These are phyloP conservation scores for Aspergillus taichungensis DNA, from an alignment of 495 filamentous ascomycete species.

Conservation along the genomic window DNA sequence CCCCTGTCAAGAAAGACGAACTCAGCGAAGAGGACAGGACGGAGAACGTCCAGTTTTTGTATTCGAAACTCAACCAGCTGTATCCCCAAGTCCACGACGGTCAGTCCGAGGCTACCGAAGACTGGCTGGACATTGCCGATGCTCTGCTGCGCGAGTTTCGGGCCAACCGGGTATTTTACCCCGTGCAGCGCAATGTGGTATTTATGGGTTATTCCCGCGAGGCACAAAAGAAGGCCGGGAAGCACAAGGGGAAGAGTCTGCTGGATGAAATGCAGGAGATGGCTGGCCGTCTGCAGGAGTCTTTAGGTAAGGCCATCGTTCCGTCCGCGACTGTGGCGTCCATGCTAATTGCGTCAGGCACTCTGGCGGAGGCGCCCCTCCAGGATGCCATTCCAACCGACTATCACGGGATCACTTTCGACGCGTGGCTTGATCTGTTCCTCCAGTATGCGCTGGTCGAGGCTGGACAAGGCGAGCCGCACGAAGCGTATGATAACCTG, in stretches of 20 bases:
- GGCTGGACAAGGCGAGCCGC: constrained; percentile 46
- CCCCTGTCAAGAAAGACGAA: constrained; percentile 12
- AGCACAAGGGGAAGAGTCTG: constrained; percentile 15
- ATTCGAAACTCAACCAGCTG: constrained; percentile 44
- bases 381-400: constrained; percentile 43
- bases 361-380: constrained; percentile 17
- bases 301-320: constrained; percentile 32
- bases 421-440: constrained; percentile 84
- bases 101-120: constrained; percentile 41
- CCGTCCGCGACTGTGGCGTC: no score
- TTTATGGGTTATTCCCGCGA: constrained; percentile 56
- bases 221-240: constrained; percentile 36
- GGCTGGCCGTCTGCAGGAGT: constrained; percentile 52
- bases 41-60: constrained; percentile 50
- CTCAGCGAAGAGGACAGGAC: constrained; percentile 31
- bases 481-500: constrained; percentile 69
- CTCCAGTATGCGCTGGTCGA: constrained; percentile 71
- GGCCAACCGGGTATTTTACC: constrained; percentile 67
- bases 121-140: constrained; percentile 69
- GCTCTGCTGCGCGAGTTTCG: constrained; percentile 73
- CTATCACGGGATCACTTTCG: constrained; percentile 72
- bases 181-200: constrained; percentile 57
- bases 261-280: constrained; percentile 61
- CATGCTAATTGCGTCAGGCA: constrained; percentile 13
- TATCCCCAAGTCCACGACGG: constrained; percentile 42